Percentiles rank a stretch among this genome's conserved stretches.
These are phyloP conservation scores for Botrytis tulipae DNA, from an alignment of 2,329 filamentous ascomycete genomes.

Conservation along the genomic window DNA sequence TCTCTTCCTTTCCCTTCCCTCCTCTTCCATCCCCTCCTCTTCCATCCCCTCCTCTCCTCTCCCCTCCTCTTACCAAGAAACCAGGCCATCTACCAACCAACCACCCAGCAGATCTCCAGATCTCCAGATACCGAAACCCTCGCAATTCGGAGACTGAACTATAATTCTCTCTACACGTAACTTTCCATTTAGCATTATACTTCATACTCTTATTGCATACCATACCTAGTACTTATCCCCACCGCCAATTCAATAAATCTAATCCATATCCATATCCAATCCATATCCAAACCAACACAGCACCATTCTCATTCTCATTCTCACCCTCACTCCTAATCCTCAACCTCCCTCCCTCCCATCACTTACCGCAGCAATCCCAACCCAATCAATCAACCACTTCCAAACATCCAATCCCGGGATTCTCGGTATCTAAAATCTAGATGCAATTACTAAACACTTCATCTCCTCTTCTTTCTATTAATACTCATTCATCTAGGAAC, in stretches of 20 bases:
- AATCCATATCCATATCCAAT: background rate
- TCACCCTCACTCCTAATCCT: too few species aligned
- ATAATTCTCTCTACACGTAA: background rate
- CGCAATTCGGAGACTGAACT: background rate
- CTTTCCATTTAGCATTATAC: background rate
- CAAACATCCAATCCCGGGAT: background rate
- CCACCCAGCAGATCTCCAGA: background rate
- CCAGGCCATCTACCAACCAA: background rate
- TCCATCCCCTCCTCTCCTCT: background rate
- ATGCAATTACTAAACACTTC: accelerated
- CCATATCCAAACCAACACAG: too few species aligned
- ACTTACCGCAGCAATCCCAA: background rate
- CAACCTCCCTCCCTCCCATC: background rate
- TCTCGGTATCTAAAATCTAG: background rate
- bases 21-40: background rate
- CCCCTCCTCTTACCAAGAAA: too few species aligned
- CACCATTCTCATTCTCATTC: too few species aligned
- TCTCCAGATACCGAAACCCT: background rate
- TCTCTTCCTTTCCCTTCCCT: background rate
- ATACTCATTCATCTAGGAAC: background rate
- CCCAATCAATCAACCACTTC: background rate
- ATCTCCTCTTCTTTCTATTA: background rate
- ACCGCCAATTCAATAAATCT: too few species aligned
- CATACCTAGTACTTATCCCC: too few species aligned
- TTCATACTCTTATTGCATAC: background rate